Evolutionary conservation across 495 filamentous ascomycete genomes (phyloP), one percentile per base, ranked within the genome.

Genomic region (Aspergillus avenaceus): DNA sequence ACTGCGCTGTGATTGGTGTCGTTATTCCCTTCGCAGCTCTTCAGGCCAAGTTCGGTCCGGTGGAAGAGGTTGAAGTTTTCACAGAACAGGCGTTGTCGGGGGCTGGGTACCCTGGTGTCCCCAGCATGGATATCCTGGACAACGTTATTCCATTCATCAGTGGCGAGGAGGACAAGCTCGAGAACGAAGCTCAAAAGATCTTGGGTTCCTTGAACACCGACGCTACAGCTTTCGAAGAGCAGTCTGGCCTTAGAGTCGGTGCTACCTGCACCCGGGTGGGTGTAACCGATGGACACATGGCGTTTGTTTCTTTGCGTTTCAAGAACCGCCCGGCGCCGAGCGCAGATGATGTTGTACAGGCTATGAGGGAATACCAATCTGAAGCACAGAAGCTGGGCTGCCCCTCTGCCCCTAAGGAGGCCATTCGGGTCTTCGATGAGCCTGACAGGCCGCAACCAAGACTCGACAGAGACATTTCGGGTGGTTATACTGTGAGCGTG

Each of bases 11-110:
- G 46, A 92, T 92, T 60, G 89, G 89, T 14, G 78, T 93, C 43
- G 90, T 91, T 41, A 90, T 92, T 49, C 89, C 89, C n/a, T 86
- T 91, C 60, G 89, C 88, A 16, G 89, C 87, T 18, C 79, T 95
- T 28, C 83, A 88, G 65, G 79, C 84, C 29, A 78, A 79, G 58
- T 91, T 92, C 62, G 89, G 88, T 26, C 76, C 76, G 32, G 80
- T 95, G 50, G 81, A 86, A 58, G 70, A 78, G 57, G 86, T 90
- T 19, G 85, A 83, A 56, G 85, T 95, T 13, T 88, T 91, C 44
- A 95, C 89, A n/a, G 82, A 90, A 72, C 89, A 95, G 69, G 89
- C 89, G 50, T 78, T 92, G 27, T 91, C 88, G 7, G 88, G 89
- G 43, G 88, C 86, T 22, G 89, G 89, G n/a, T 93, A 92, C 70